Conservation (phyloP, 2,329 filamentous ascomycete species). For the Coniella vitis region DNA sequence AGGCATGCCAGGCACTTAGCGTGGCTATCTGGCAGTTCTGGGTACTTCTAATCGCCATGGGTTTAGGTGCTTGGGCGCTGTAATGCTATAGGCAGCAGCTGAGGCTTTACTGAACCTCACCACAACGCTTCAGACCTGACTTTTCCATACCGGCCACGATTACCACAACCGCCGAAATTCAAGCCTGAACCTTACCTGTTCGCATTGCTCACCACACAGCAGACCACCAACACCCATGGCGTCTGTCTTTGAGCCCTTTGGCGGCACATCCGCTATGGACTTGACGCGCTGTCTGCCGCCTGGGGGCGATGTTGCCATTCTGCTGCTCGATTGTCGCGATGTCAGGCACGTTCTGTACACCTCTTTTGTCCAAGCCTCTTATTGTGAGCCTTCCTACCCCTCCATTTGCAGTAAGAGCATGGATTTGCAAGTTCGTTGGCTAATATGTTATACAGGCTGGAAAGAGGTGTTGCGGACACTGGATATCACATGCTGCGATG, state of each 20-base stretch:
- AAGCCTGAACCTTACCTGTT: not conserved
- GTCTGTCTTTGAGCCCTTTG: conserved; percentile 38
- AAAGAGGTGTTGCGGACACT: conserved; percentile 32
- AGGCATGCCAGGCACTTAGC: too few species aligned
- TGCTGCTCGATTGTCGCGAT: conserved; percentile 52
- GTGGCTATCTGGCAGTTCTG: too few species aligned
- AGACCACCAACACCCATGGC: conserved; percentile 32
- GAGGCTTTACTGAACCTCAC: too few species aligned
- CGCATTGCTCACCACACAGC: not conserved
- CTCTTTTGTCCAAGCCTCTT: conserved; percentile 32
- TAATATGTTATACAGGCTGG: not conserved
- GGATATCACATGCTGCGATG: conserved; percentile 52
- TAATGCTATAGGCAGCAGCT: too few species aligned
- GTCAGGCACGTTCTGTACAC: conserved; percentile 51
- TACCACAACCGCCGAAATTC: not conserved
- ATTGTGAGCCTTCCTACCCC: conserved; percentile 25
- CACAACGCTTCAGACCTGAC: too few species aligned
- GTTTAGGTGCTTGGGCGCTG: too few species aligned
- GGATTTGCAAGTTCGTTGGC: not conserved
- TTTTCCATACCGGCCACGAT: too few species aligned
- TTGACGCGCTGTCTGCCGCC: conserved; percentile 41
- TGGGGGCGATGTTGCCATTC: conserved; percentile 40
- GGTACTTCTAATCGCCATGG: too few species aligned
- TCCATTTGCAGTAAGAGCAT: not conserved
- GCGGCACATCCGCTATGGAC: conserved; percentile 47